phyloP scores from a whole-genome alignment of 306 rosid species.

The Phaseolus lunatus region DNA sequence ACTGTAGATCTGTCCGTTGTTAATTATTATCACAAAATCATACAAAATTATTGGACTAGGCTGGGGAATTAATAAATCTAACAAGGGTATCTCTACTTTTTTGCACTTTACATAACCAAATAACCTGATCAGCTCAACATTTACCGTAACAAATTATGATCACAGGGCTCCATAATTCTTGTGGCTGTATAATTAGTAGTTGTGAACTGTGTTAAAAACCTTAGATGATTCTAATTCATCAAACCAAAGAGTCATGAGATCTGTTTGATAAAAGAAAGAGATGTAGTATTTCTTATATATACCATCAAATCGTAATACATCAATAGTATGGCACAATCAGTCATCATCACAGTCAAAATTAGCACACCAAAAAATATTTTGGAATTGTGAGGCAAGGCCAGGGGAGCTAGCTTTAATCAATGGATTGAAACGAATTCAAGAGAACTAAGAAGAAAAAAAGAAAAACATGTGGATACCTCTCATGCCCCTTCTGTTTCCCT shows the following conservation, averaged over 20 bases:
- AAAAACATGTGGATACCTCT: constrained; percentile 58
- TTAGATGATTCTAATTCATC: constrained; percentile 6
- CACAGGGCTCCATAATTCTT: background rate
- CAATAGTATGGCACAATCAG: constrained; percentile 48
- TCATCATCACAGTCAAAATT: constrained; percentile 57
- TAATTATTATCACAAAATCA: constrained; percentile 1
- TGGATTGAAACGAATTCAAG: constrained; percentile 48
- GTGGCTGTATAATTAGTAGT: background rate
- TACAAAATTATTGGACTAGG: constrained; percentile 22
- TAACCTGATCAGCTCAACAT: constrained; percentile 30
- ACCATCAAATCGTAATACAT: constrained; percentile 52
- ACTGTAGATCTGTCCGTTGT: constrained; percentile 27
- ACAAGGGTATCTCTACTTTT: constrained; percentile 23
- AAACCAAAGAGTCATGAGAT: constrained; percentile 42
- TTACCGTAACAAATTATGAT: constrained; percentile 10
- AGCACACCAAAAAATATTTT: constrained; percentile 52
- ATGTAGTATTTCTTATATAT: constrained; percentile 39
- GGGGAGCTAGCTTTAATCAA: constrained; percentile 43
- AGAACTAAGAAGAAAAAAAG: constrained; percentile 29
- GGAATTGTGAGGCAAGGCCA: constrained; percentile 39
- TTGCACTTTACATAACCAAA: constrained; percentile 38
- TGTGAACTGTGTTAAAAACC: background rate
- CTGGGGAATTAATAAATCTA: constrained; percentile 27
- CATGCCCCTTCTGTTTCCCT: constrained; percentile 58
- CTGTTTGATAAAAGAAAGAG: constrained; percentile 47